These are phyloP conservation scores for Neurospora sp. DNA, from an alignment of 495 filamentous ascomycete genomes.

Conservation along the genomic window DNA sequence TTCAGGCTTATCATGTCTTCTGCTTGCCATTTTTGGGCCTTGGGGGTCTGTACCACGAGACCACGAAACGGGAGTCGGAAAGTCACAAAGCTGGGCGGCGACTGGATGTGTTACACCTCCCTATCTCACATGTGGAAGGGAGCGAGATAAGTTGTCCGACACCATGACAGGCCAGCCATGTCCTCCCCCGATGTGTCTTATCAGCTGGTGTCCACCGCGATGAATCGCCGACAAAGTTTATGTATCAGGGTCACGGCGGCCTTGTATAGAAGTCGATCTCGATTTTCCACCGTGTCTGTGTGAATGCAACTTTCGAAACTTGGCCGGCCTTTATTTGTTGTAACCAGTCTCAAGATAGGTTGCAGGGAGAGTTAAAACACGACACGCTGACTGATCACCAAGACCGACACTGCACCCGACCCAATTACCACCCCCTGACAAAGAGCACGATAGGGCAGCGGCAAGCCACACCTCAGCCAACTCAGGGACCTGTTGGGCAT, in stretches of 20 bases:
- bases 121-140: background rate
- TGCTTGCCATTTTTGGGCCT: background rate
- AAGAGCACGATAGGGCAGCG: background rate
- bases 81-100: background rate
- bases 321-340: background rate
- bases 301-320: background rate
- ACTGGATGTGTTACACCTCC: background rate
- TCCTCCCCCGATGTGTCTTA: background rate
- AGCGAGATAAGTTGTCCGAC: background rate
- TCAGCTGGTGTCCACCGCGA: background rate
- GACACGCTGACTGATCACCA: background rate
- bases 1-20: background rate
- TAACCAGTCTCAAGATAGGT: background rate
- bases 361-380: background rate
- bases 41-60: background rate
- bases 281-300: background rate
- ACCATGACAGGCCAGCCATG: background rate
- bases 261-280: background rate
- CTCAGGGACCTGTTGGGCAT: background rate
- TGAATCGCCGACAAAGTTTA: background rate
- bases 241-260: background rate
- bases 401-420: background rate
- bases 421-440: background rate
- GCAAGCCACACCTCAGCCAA: background rate
- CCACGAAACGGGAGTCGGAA: background rate